Conservation (phyloP, 495 filamentous ascomycete species). For the Annulohypoxylon bovei region DNA sequence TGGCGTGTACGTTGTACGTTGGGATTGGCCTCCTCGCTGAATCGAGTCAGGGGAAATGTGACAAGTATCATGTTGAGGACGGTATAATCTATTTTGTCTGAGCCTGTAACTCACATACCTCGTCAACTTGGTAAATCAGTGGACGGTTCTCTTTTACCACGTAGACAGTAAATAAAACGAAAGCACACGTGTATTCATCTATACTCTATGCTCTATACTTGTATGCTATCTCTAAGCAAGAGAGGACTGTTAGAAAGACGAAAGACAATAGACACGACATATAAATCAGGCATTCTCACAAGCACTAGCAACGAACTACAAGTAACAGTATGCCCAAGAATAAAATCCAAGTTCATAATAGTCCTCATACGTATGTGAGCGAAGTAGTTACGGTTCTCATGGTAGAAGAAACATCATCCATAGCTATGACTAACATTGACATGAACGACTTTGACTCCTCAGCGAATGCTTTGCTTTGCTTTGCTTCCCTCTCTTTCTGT, state of each 20-base stretch:
- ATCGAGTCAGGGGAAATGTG: not conserved
- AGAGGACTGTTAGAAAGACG: too few species aligned
- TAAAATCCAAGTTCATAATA: not conserved
- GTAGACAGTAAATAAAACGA: too few species aligned
- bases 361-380: not conserved
- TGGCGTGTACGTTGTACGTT: not conserved
- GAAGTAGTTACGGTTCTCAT: not conserved
- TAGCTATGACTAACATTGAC: conserved; percentile 18
- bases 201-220: too few species aligned
- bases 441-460: conserved; percentile 26
- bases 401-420: conserved; percentile 12
- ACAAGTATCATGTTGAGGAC: not conserved
- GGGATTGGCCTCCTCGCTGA: not conserved
- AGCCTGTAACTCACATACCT: too few species aligned
- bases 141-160: too few species aligned
- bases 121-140: too few species aligned
- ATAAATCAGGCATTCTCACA: too few species aligned
- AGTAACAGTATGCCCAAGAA: not conserved
- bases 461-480: conserved; percentile 28
- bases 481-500: not conserved
- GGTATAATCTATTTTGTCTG: not conserved
- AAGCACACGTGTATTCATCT: too few species aligned
- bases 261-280: too few species aligned
- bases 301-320: not conserved
- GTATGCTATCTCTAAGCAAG: too few species aligned